A percentile compares a stretch with the other conserved stretches of the same genome.
These are phyloP conservation scores for Amanita polypyramis DNA, from an alignment of 768 basidiomycete genomes.

Conservation along the genomic window DNA sequence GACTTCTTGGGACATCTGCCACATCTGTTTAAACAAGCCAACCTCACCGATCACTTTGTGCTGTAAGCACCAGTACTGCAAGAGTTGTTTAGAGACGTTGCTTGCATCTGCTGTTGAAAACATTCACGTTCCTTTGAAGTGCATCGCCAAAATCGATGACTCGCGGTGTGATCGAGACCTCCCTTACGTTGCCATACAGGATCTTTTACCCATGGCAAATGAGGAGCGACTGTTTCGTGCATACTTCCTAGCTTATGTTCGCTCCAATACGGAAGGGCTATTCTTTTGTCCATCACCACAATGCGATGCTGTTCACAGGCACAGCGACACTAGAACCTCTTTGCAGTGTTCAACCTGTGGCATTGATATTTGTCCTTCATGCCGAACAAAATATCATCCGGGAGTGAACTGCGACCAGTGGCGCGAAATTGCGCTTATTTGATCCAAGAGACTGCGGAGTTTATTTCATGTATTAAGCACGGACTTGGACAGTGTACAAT, in stretches of 20 bases:
- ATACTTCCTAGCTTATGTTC: conserved; percentile 34
- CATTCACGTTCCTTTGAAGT: conserved; percentile 21
- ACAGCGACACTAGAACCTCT: conserved; percentile 12
- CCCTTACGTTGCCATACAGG: conserved; percentile 27
- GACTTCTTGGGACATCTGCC: conserved; percentile 18
- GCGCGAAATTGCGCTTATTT: not conserved
- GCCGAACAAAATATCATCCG: conserved; percentile 29
- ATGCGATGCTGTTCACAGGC: conserved; percentile 38
- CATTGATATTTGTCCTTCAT: conserved; percentile 26
- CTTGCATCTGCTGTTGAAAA: conserved; percentile 23
- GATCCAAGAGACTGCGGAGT: not conserved
- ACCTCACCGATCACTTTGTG: conserved; percentile 23
- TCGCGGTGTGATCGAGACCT: conserved; percentile 24
- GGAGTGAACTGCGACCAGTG: conserved; percentile 25
- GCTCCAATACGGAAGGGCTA: conserved; percentile 26
- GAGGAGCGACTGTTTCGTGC: conserved; percentile 29
- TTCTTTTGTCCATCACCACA: conserved; percentile 45
- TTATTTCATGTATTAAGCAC: too few relatives aligned
- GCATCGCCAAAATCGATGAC: conserved; percentile 21
- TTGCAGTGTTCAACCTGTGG: conserved; percentile 27
- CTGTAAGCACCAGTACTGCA: conserved; percentile 47
- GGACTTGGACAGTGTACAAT: too few relatives aligned
- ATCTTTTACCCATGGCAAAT: conserved; percentile 26
- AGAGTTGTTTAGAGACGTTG: conserved; percentile 34
- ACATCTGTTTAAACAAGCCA: conserved; percentile 29